A percentile compares a stretch with the other conserved stretches of the same genome.
Conservation (phyloP, 1,139 yeast species). For the Arxiozyma telluris region DNA sequence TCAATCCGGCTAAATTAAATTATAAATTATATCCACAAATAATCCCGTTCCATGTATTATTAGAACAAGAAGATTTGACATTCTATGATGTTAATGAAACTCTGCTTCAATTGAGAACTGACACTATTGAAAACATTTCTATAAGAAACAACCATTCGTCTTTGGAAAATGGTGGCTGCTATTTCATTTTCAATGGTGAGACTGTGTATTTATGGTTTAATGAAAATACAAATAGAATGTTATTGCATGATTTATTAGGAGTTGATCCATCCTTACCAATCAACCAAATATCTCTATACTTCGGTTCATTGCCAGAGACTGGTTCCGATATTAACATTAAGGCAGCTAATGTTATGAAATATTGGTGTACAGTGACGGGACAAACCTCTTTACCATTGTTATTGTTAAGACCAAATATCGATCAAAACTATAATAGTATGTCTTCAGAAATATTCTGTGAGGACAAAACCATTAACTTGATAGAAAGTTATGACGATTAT, state of each 20-base stretch:
- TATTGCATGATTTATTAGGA: conserved; percentile 72
- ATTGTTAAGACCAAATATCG: conserved; percentile 27
- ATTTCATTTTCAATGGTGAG: conserved; percentile 64
- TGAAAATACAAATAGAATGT: conserved; percentile 54
- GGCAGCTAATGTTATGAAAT: conserved; percentile 49
- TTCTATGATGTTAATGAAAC: conserved; percentile 39
- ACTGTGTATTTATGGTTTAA: conserved; percentile 61
- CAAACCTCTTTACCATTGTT: conserved; percentile 21
- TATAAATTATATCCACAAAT: conserved; percentile 74
- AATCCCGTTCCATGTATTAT: conserved; percentile 59
- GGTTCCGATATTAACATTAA: conserved; percentile 64
- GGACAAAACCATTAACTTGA: conserved; percentile 52
- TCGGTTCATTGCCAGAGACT: conserved; percentile 48
- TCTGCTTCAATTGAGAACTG: conserved; percentile 36
- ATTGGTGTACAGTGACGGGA: conserved; percentile 25
- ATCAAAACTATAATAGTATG: conserved; percentile 24
- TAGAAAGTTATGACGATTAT: conserved; percentile 50
- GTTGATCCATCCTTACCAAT: conserved; percentile 43
- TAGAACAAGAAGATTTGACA: conserved; percentile 45
- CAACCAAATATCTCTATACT: conserved; percentile 33
- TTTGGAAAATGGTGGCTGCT: conserved; percentile 55
- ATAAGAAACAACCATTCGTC: conserved; percentile 20
- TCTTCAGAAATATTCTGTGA: conserved; percentile 54
- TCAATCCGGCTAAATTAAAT: conserved; percentile 52
- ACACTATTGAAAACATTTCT: conserved; percentile 36